Evolutionary conservation across 805 yeast genomes (phyloP).

Genomic region (Metschnikowia orientalis): DNA sequence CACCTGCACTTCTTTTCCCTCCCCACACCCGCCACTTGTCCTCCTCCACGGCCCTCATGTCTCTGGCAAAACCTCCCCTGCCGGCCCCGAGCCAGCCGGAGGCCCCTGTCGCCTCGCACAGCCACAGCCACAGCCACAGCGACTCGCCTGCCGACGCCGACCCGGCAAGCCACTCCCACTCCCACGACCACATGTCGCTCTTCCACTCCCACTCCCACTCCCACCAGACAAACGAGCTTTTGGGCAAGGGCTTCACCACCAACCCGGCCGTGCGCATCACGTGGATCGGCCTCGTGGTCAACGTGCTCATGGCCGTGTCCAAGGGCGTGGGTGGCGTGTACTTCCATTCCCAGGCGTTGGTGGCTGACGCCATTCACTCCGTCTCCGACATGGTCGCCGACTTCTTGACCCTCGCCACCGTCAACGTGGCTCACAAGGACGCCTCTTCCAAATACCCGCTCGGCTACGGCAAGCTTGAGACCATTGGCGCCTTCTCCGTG

Average conservation of each 20-base stretch:
- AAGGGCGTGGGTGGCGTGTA: slow-evolving; percentile 86
- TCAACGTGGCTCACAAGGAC: slow-evolving; percentile 59
- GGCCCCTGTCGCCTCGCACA: neutral
- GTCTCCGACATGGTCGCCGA: slow-evolving; percentile 87
- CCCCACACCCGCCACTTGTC: too few relatives aligned
- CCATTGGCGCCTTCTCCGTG: slow-evolving; percentile 86
- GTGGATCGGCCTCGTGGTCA: slow-evolving; percentile 82
- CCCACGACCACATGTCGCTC: slow-evolving; percentile 22
- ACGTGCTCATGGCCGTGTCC: slow-evolving; percentile 78
- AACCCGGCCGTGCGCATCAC: slow-evolving; percentile 93
- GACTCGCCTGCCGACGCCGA: slow-evolving; percentile 4
- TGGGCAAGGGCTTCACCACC: slow-evolving; percentile 24
- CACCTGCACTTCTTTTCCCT: too few relatives aligned
- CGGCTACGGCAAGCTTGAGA: slow-evolving; percentile 91
- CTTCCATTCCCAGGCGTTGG: slow-evolving; percentile 89
- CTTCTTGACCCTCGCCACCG: slow-evolving; percentile 83
- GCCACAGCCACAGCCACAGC: slow-evolving; percentile 3
- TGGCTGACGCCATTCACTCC: slow-evolving; percentile 95
- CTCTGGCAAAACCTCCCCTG: too few relatives aligned
- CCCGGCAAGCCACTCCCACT: slow-evolving; percentile 10
- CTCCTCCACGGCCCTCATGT: too few relatives aligned
- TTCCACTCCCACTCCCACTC: slow-evolving; percentile 26
- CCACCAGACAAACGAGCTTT: slow-evolving; percentile 42
- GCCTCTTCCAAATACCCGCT: slow-evolving; percentile 67
- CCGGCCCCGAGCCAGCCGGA: too few relatives aligned